Conservation (phyloP, 768 basidiomycete species). For the Lentinus brumalis region DNA sequence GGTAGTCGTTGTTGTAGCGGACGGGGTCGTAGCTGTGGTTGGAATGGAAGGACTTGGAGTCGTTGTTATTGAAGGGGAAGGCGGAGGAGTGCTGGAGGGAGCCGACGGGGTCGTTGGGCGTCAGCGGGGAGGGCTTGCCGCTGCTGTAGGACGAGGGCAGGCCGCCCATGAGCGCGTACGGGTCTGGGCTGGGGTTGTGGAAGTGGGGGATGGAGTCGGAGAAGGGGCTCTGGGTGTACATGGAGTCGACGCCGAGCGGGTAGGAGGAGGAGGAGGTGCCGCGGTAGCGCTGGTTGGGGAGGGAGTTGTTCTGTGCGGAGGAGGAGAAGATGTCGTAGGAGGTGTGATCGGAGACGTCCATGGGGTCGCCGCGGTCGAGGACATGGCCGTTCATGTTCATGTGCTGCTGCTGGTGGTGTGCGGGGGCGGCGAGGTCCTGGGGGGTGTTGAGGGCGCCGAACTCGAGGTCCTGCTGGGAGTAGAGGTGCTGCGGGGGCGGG, state of each 20-base stretch:
- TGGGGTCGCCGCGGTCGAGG: conserved; percentile 55
- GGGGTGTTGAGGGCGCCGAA: conserved; percentile 46
- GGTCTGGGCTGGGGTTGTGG: conserved; percentile 49
- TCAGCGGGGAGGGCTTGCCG: conserved; percentile 77
- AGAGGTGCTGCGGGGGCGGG: conserved; percentile 45
- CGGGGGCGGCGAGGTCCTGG: conserved; percentile 15
- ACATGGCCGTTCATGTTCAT: conserved; percentile 39
- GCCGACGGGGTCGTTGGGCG: conserved; percentile 64
- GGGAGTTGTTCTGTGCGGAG: conserved; percentile 30
- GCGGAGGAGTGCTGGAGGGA: conserved; percentile 56
- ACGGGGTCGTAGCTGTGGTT: conserved; percentile 56
- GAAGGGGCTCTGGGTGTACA: conserved; percentile 64
- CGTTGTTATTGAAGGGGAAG: conserved; percentile 44
- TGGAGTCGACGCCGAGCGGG: conserved; percentile 52
- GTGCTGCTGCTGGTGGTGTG: conserved; percentile 35
- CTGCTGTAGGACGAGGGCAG: conserved; percentile 67
- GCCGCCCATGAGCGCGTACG: conserved; percentile 68
- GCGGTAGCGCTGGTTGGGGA: conserved; percentile 56
- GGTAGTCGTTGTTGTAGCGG: conserved; percentile 57
- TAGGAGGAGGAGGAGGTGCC: conserved; percentile 66
- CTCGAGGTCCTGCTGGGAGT: conserved; percentile 60
- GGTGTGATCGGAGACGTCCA: conserved; percentile 59
- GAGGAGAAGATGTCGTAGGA: conserved; percentile 67
- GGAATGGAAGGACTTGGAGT: conserved; percentile 57
- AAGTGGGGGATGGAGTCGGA: conserved; percentile 62